phyloP scores from a whole-genome alignment of 805 yeast genomes.

The Ogataea angusta region DNA sequence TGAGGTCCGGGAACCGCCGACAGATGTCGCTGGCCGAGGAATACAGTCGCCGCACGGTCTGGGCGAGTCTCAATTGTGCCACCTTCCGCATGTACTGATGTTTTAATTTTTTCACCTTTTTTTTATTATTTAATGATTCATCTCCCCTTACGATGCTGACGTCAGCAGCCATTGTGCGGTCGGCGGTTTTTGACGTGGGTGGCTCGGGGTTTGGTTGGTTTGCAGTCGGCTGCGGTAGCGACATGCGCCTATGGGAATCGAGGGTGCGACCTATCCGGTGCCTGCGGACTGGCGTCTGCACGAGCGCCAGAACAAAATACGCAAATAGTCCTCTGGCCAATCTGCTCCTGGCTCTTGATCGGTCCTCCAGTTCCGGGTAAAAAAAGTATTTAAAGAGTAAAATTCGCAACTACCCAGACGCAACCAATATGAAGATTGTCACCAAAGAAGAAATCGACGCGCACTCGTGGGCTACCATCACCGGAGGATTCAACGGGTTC shows the following conservation, averaged over 20 bases:
- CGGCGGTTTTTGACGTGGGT: background rate
- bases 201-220: background rate
- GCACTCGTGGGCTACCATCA: constrained; percentile 54
- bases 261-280: too few relatives aligned
- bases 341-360: background rate
- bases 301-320: too few relatives aligned
- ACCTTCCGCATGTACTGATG: background rate
- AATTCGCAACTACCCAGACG: background rate
- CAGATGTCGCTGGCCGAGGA: constrained; percentile 9
- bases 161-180: background rate
- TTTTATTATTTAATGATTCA: background rate
- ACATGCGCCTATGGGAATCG: too few relatives aligned
- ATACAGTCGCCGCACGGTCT: background rate
- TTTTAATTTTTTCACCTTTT: background rate
- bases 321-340: background rate
- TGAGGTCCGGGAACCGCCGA: constrained; percentile 44
- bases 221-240: background rate
- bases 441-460: constrained; percentile 64
- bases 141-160: background rate
- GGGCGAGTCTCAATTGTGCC: background rate
- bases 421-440: constrained; percentile 59
- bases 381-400: background rate
- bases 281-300: too few relatives aligned
- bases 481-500: constrained; percentile 63
- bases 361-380: constrained; percentile 2